A percentile compares a stretch with the other conserved stretches of the same genome.
phyloP scores from a whole-genome alignment of 1,139 yeast species.

The Candida dubliniensis region DNA sequence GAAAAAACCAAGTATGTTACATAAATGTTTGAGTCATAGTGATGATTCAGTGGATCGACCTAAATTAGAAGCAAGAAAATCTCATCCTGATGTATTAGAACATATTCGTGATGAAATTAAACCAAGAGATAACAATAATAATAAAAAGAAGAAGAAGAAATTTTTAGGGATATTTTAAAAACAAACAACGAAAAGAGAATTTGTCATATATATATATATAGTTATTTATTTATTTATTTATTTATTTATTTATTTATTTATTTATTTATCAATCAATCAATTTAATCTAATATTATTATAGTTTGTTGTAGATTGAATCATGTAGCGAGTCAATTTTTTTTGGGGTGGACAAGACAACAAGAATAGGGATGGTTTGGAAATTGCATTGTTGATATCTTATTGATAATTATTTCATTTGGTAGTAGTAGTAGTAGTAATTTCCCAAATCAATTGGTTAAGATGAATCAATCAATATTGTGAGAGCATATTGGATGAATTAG shows the following conservation, averaged over 20 bases:
- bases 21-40: constrained; percentile 14
- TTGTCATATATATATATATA: neutral
- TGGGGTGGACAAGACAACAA: no score
- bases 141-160: constrained; percentile 19
- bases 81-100: constrained; percentile 30
- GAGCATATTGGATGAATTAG: no score
- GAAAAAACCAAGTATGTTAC: constrained; percentile 6
- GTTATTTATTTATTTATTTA: neutral
- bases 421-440: no score
- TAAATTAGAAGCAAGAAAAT: constrained; percentile 35
- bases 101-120: neutral
- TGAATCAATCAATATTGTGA: no score
- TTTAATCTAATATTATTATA: no score
- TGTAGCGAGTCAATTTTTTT: no score
- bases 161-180: constrained; percentile 40
- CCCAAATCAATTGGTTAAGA: no score
- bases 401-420: no score
- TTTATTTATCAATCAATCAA: no score
- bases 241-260: neutral
- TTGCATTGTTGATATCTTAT: no score
- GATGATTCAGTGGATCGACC: constrained; percentile 27
- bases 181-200: no score
- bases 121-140: neutral
- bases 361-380: no score
- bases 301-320: neutral